Evolutionary conservation across 2,329 filamentous ascomycete species (phyloP), one percentile per base, ranked within the genome.

Genomic region (Paraconiothyrium sp.): DNA sequence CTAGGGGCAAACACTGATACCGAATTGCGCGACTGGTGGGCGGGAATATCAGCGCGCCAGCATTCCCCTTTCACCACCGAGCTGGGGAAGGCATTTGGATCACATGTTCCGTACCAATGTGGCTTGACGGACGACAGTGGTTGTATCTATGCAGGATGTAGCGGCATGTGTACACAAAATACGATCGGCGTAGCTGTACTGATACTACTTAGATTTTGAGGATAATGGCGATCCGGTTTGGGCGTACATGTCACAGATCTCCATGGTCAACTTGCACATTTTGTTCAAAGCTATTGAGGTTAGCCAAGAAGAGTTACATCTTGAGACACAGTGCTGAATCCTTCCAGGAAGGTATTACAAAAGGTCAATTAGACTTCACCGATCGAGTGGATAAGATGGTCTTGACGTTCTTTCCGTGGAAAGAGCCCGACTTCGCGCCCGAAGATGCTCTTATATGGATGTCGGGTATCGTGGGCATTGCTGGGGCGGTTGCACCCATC

Each of bases 141-240:
- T 20, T 55, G 52, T 34, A 55, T 55, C 20, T 55, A 55, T 22
- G 52, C 52, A 13, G 52, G 52, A 11, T 55, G 52, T 55, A 55
- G 52, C n/a, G 52, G 52, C 46, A 55, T 32, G 37, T 44, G 32
- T 46, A 32, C 0, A 34, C 16, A 2, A 6, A 16, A n/a, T 1
- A n/a, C 1, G 14, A 41, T n/a, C 6, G 9, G 16, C n/a, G 9
- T 4, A n/a, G n/a, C 39, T n/a, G 39, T 41, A n/a, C 39, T 41
- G 3, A 41, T 16, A 41, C 13, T 16, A 41, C 5, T n/a, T 20
- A 55, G 52, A 55, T 34, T 55, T 55, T 16, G 52, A 55, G 27
- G 39, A 46, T 20, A 55, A 44, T 34, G 52, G 52, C 27, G 39
- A 44, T 34, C 52, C 52, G 11, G n/a, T 34, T 32, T 55, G 52